phyloP scores from a whole-genome alignment of 2,329 filamentous ascomycete species.

The Aspergillus brunneoviolaceus region DNA sequence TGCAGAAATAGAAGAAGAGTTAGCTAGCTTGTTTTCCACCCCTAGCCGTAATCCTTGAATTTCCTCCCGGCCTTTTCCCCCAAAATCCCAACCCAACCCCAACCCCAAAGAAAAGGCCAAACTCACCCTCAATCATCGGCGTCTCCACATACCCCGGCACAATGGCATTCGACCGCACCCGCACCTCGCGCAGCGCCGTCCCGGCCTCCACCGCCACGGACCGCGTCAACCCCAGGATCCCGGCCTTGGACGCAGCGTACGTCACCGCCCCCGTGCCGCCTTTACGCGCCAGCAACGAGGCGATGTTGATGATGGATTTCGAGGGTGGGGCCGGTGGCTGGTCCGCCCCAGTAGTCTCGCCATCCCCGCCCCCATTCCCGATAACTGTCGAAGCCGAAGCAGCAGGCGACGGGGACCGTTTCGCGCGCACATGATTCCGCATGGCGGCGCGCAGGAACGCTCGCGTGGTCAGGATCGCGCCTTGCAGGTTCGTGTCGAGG shows the following conservation, averaged over 20 bases:
- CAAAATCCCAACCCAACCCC: too few species aligned
- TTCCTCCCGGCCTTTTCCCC: too few species aligned
- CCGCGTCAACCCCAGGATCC: slow-evolving; percentile 62
- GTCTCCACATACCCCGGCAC: slow-evolving; percentile 81
- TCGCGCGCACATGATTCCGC: slow-evolving; percentile 24
- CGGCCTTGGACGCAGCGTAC: slow-evolving; percentile 80
- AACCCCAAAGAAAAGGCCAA: not conserved
- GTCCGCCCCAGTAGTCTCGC: slow-evolving; percentile 1
- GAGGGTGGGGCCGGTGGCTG: slow-evolving; percentile 55
- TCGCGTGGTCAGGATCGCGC: slow-evolving; percentile 42
- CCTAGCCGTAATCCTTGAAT: too few species aligned
- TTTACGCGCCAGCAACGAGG: slow-evolving; percentile 69
- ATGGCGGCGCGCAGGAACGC: slow-evolving; percentile 38
- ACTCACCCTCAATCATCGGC: slow-evolving; percentile 69
- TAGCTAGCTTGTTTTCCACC: not conserved
- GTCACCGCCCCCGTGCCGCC: slow-evolving; percentile 69
- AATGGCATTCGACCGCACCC: slow-evolving; percentile 75
- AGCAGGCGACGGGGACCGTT: too few species aligned
- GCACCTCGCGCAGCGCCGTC: slow-evolving; percentile 58
- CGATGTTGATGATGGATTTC: slow-evolving; percentile 78
- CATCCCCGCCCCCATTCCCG: too few species aligned
- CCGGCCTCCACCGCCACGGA: slow-evolving; percentile 37
- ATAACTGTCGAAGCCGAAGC: too few species aligned
- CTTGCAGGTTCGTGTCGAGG: slow-evolving; percentile 67
- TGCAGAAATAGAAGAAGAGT: slow-evolving; percentile 15